phyloP scores from a whole-genome alignment of 2,329 filamentous ascomycete genomes.

The Berkeleyomyces rouxiae region DNA sequence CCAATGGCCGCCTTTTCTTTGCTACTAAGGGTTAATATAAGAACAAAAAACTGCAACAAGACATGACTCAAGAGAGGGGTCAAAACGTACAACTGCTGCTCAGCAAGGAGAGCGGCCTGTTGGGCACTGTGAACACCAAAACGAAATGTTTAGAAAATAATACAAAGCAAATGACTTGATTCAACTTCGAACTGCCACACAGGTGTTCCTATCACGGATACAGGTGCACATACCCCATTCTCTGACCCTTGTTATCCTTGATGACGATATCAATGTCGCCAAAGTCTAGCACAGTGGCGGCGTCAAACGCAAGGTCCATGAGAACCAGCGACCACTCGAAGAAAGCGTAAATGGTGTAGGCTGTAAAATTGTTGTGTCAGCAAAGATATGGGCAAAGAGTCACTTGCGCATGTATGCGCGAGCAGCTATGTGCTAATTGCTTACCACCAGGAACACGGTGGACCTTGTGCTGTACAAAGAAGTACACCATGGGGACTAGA shows the following conservation, averaged over 20 bases:
- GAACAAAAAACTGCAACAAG: neutral
- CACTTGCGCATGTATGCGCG: neutral
- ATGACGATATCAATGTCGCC: constrained; percentile 72
- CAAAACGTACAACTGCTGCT: constrained; percentile 20
- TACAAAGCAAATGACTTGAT: neutral
- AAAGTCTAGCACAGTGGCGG: constrained; percentile 86
- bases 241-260: constrained; percentile 73
- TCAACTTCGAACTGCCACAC: constrained; percentile 19
- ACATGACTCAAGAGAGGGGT: constrained; percentile 20
- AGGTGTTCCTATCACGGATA: constrained; percentile 43
- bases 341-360: constrained; percentile 93
- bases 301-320: constrained; percentile 91
- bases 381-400: neutral
- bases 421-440: constrained; percentile 18
- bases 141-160: constrained; percentile 15
- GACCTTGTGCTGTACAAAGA: constrained; percentile 97
- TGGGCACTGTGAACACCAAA: constrained; percentile 9
- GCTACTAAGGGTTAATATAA: constrained; percentile 27
- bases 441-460: constrained; percentile 83
- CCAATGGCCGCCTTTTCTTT: constrained; percentile 59
- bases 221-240: constrained; percentile 96
- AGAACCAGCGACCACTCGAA: constrained; percentile 95
- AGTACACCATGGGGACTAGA: constrained; percentile 80
- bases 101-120: constrained; percentile 9
- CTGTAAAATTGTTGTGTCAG: constrained; percentile 29